Conservation (phyloP, 352 stramenopile genomes). For the Pythium diclinum region DNA sequence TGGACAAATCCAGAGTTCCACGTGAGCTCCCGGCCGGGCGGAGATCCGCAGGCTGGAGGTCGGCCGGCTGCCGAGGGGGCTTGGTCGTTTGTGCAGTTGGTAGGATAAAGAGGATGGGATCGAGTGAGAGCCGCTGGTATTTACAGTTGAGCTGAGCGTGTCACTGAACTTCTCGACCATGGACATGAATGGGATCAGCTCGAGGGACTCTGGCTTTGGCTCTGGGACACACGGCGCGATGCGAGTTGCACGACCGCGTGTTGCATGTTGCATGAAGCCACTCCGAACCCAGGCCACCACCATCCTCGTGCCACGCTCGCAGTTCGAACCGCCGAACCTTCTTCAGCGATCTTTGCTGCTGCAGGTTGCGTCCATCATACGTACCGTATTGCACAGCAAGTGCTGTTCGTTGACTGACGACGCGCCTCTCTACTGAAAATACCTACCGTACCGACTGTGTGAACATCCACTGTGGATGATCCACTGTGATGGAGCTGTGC, state of each 20-base stretch:
- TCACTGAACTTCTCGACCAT: no score
- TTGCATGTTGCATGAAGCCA: neutral
- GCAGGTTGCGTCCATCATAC: neutral
- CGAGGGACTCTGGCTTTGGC: no score
- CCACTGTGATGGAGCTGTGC: neutral
- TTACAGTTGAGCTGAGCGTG: no score
- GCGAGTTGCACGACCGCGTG: neutral
- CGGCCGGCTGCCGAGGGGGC: neutral
- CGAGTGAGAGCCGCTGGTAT: neutral
- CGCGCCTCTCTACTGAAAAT: neutral
- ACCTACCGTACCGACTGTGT: neutral
- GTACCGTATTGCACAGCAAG: neutral
- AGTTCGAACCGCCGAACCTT: neutral
- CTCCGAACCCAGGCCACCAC: neutral
- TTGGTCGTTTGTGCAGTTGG: neutral
- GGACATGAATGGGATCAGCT: neutral
- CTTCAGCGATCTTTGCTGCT: neutral
- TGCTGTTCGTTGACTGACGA: neutral
- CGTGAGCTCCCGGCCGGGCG: neutral
- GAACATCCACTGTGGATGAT: neutral
- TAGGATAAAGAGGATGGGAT: neutral
- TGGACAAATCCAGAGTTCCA: neutral
- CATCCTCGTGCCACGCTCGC: neutral
- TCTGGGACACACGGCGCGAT: neutral
- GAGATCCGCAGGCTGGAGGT: neutral